Conservation (phyloP, 805 yeast species). For the Suhomyces sp. region DNA sequence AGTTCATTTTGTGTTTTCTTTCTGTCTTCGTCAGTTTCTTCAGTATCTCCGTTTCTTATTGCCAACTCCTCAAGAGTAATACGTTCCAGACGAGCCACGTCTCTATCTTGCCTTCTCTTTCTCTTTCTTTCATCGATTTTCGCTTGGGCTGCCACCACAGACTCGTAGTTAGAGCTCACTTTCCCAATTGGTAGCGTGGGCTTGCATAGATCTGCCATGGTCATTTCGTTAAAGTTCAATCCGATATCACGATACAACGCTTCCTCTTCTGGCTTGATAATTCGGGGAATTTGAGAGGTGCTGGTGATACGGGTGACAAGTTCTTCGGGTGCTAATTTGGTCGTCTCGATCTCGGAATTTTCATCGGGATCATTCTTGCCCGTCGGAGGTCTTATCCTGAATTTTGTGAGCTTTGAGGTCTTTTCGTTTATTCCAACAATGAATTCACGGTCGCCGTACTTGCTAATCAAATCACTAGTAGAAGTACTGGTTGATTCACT, state of each 20-base stretch:
- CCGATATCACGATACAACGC: conserved; percentile 42
- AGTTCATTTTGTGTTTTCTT: conserved; percentile 19
- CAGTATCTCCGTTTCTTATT: conserved; percentile 18
- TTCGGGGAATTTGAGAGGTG: conserved; percentile 35
- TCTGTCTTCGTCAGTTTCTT: conserved; percentile 11
- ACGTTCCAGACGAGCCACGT: conserved; percentile 26
- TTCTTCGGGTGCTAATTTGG: conserved; percentile 34
- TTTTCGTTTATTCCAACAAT: conserved; percentile 34
- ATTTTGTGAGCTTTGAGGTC: conserved; percentile 28
- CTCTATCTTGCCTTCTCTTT: conserved; percentile 27
- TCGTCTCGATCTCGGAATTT: conserved; percentile 5
- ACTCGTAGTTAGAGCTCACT: conserved; percentile 54
- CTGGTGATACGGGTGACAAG: conserved; percentile 31
- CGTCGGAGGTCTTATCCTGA: conserved; percentile 11
- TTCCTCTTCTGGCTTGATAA: conserved; percentile 32
- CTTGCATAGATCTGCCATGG: conserved; percentile 69
- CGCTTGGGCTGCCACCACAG: conserved; percentile 51
- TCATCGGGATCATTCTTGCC: neutral
- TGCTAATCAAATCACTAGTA: neutral
- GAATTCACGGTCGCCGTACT: conserved; percentile 15
- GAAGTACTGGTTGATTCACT: neutral
- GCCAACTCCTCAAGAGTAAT: conserved; percentile 31
- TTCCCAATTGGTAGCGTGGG: conserved; percentile 66
- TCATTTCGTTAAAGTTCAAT: conserved; percentile 54
- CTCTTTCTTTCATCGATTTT: conserved; percentile 20